Conservation (phyloP, 2,329 filamentous ascomycete species). For the Corniculantispora saksenae region DNA sequence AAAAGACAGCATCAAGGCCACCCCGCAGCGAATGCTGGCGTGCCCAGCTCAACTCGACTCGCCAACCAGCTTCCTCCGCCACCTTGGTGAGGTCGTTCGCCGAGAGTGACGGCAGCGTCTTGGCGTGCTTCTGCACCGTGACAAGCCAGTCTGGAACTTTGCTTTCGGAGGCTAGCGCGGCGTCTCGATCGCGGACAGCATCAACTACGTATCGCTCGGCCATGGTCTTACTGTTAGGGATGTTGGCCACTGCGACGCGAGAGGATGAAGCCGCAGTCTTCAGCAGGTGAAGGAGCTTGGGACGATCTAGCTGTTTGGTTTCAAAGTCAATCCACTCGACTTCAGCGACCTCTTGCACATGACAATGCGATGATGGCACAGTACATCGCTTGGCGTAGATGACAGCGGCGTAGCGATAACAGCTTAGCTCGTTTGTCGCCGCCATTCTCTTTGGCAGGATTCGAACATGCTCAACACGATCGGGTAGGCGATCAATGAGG, state of each 20-base stretch:
- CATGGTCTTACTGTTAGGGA: slow-evolving; percentile 33
- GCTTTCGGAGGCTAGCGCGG: too few relatives aligned
- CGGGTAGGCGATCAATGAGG: slow-evolving; percentile 13
- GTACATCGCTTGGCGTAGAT: slow-evolving; percentile 21
- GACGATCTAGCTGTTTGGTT: slow-evolving; percentile 11
- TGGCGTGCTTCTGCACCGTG: too few relatives aligned
- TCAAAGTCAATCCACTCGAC: slow-evolving; percentile 14
- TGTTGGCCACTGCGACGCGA: slow-evolving; percentile 28
- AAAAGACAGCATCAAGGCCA: too few relatives aligned
- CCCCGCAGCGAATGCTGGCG: neutral
- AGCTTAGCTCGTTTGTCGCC: slow-evolving; percentile 32
- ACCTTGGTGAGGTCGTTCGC: slow-evolving; percentile 20
- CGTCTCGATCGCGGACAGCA: neutral
- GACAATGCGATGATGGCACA: neutral
- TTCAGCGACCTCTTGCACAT: slow-evolving; percentile 19
- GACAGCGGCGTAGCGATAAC: slow-evolving; percentile 31
- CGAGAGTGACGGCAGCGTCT: too few relatives aligned
- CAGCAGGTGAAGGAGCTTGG: slow-evolving; percentile 13
- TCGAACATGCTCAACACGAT: slow-evolving; percentile 29
- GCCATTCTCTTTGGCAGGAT: slow-evolving; percentile 33
- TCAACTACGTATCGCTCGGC: slow-evolving; percentile 28
- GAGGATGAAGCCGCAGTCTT: too few relatives aligned
- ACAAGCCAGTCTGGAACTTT: too few relatives aligned
- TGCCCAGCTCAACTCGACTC: neutral
- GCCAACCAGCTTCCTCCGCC: neutral